Percentiles rank a stretch among this genome's conserved stretches.
phyloP scores from a whole-genome alignment of 202 grass and related monocot genomes.

The Schoenoplectus triqueter region DNA sequence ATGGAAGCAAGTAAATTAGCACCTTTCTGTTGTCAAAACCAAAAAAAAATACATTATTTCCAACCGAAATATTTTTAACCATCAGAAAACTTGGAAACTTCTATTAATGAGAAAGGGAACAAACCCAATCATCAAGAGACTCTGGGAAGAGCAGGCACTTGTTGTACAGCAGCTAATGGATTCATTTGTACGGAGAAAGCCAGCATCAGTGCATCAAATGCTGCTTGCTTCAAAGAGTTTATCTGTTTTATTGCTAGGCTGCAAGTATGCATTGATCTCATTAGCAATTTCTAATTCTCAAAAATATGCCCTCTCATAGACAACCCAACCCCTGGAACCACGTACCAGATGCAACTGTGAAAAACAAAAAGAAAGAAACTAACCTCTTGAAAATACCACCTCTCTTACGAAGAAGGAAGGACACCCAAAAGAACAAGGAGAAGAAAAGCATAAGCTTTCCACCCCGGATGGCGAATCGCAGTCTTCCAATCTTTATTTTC shows the following conservation, averaged over 20 bases:
- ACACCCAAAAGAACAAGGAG: slow-evolving; percentile 58
- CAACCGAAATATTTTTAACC: neutral
- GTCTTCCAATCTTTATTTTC: slow-evolving; percentile 67
- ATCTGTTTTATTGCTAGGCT: slow-evolving; percentile 49
- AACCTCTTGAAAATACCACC: slow-evolving; percentile 65
- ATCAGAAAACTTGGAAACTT: neutral
- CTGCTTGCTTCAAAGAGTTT: slow-evolving; percentile 55
- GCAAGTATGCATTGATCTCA: slow-evolving; percentile 4
- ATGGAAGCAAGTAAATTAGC: neutral
- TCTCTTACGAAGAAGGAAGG: slow-evolving; percentile 61
- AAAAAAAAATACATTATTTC: slow-evolving; percentile 13
- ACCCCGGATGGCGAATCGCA: slow-evolving; percentile 62
- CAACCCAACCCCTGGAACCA: too few species aligned
- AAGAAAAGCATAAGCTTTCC: slow-evolving; percentile 66
- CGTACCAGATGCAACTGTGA: neutral
- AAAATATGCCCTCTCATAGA: neutral
- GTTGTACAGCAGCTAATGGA: slow-evolving; percentile 82
- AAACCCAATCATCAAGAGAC: slow-evolving; percentile 47
- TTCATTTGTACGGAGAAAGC: slow-evolving; percentile 94
- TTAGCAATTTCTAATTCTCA: neutral
- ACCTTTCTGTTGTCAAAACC: neutral
- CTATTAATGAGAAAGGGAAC: slow-evolving; percentile 1
- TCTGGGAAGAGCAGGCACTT: slow-evolving; percentile 58
- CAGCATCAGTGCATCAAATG: slow-evolving; percentile 67
- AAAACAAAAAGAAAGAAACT: neutral